phyloP scores from a whole-genome alignment of 2,329 filamentous ascomycete genomes.

The Penicillium brasilianum region DNA sequence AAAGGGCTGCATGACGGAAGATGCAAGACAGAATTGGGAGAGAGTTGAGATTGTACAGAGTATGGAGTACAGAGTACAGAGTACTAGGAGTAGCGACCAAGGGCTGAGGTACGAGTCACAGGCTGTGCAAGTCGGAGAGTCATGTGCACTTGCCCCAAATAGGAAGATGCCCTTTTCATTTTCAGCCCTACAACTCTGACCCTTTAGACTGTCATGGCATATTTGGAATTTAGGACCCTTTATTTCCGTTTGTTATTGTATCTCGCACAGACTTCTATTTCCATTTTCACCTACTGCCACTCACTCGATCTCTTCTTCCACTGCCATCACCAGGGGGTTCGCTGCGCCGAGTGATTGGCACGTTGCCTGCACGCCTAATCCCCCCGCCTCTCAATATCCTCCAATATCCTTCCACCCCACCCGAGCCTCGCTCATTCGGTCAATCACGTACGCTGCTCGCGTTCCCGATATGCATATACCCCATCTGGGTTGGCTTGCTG shows the following conservation, averaged over 20 bases:
- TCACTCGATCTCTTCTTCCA: not conserved
- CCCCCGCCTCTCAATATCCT: not conserved
- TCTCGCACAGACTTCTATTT: not conserved
- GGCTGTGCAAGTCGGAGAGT: not conserved
- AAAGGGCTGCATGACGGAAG: constrained; percentile 14
- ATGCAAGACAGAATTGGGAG: not conserved
- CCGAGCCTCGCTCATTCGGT: not conserved
- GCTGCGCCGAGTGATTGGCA: not conserved
- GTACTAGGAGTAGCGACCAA: not conserved
- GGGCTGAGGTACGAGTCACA: not conserved
- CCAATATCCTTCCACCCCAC: not conserved
- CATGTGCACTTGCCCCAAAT: not conserved
- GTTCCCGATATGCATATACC: constrained; percentile 1
- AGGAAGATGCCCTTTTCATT: not conserved
- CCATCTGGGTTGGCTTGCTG: not conserved
- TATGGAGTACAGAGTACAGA: too few species aligned
- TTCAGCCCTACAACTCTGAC: not conserved
- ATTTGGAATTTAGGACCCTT: not conserved
- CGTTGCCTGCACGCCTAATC: constrained; percentile 1
- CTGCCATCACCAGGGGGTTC: not conserved
- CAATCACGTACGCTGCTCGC: not conserved
- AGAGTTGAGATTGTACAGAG: not conserved
- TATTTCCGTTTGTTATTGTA: too few species aligned
- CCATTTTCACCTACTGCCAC: not conserved
- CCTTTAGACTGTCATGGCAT: too few species aligned